A percentile compares a stretch with the other conserved stretches of the same genome.
Conservation (phyloP, 1,284 basidiomycete genomes). For the Cutaneotrichosporon spelunceum region DNA sequence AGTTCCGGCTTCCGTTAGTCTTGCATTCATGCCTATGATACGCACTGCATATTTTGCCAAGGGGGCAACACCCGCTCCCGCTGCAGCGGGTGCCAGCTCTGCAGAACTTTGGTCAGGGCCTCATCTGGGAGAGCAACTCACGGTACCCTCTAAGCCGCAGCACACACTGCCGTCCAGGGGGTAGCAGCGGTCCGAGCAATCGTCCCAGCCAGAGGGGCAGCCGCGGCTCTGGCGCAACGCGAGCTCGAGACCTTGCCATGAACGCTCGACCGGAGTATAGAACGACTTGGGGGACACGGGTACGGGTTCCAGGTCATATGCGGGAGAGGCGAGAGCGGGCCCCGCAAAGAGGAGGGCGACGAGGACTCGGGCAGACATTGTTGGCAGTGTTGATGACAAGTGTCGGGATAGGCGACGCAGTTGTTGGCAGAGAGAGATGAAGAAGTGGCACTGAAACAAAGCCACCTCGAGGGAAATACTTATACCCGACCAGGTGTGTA, state of each 20-base stretch:
- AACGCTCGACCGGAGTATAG: not conserved
- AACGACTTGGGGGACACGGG: no score
- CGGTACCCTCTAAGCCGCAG: not conserved
- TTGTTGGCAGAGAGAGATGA: no score
- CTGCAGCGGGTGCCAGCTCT: not conserved
- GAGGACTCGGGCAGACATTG: not conserved
- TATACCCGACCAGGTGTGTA: no score
- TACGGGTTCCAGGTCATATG: no score
- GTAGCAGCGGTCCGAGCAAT: not conserved
- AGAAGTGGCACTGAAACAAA: no score
- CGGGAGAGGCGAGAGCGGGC: not conserved
- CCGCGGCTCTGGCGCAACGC: not conserved
- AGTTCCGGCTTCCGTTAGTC: no score
- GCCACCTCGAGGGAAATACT: no score
- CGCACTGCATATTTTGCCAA: not conserved
- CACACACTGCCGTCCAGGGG: not conserved
- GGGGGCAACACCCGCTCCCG: not conserved
- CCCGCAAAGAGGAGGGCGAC: not conserved
- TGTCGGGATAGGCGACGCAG: no score
- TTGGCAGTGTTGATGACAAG: no score
- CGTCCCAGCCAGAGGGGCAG: slow-evolving; percentile 1
- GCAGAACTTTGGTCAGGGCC: slow-evolving; percentile 1
- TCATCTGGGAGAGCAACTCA: not conserved
- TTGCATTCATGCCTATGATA: no score
- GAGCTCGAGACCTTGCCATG: no score